Base-by-base conservation (phyloP, 768 basidiomycete species). In the Leccinum sublutescens region DNA sequence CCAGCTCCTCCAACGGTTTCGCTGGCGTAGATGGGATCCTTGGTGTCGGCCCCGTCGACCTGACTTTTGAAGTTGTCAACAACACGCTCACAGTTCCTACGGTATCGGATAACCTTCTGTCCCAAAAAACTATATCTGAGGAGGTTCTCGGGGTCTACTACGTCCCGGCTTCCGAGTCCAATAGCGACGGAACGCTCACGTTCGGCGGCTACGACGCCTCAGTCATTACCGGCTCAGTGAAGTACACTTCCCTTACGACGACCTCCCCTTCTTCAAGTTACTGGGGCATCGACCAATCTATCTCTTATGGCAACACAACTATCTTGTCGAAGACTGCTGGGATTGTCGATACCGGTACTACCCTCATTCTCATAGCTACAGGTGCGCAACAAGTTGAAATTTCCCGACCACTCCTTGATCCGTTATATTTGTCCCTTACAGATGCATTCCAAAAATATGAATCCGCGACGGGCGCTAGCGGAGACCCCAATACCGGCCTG, bases 1-100 rank as follows among this genome's bases (percentile, higher is more conserved):
- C 79, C 4, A 47, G 57, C 1, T 31, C 17, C 2, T 14, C 54
- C 5, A 49, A 4, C 29, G 5, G 55, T 70, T 21, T 56, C 54
- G 1, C 40, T 19, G 71, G 61, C 5, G 67, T 78, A 19, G 76
- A 79, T 55, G 79, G 79, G 9, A 75, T 78, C 52, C 70, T 80
- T 19, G 63, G 78, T 69, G 51, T 64, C 12, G 71, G 76, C 15
- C 78, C 78, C 17, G 54, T 48, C 5, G 71, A 66, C 55, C 62
- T 79, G 23, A 78, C 78, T 1, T 23, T 58, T 6, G 66, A 61
- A 52, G 69, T 62, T 5, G 52, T 72, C 19, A 50, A 53, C 40
- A 61, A 61, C 57, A 38, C 50, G 15, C 21, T 21, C 21, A 19
- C 23, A 5, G 63, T 74, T 25, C 70, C 74, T 14, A 77, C 77